phyloP scores from a whole-genome alignment of 2,329 filamentous ascomycete genomes.

The Didymosphaeria variabile region DNA sequence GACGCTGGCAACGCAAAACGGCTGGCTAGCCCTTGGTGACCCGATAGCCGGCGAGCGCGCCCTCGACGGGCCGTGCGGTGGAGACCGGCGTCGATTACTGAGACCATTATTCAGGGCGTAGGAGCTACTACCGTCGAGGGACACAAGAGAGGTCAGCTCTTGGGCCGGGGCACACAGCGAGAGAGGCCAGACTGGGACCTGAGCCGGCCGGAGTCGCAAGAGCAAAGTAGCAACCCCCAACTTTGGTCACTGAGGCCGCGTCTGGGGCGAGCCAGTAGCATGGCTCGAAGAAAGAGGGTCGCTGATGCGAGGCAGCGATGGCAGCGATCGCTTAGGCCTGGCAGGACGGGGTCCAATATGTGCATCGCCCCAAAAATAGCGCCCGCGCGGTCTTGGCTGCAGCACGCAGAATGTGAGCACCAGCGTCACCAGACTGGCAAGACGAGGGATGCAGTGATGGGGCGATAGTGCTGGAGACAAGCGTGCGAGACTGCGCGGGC shows the following conservation, averaged over 20 bases:
- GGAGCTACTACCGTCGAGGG: neutral
- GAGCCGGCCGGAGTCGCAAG: conserved; percentile 17
- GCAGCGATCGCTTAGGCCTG: conserved; percentile 30
- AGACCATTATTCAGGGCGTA: neutral
- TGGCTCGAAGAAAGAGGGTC: conserved; percentile 16
- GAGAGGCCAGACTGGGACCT: conserved; percentile 12
- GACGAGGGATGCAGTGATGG: conserved; percentile 15
- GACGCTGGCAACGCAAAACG: conserved; percentile 36
- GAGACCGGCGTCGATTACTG: conserved; percentile 28
- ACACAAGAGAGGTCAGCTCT: conserved; percentile 10
- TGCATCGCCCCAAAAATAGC: conserved; percentile 38
- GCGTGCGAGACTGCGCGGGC: neutral
- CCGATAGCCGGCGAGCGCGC: conserved; percentile 11
- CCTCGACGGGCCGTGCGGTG: conserved; percentile 38
- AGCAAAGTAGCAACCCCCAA: conserved; percentile 28
- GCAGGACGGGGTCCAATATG: conserved; percentile 33
- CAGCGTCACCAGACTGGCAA: conserved; percentile 18
- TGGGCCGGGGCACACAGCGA: neutral
- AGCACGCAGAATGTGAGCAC: conserved; percentile 1
- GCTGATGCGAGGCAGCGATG: conserved; percentile 35
- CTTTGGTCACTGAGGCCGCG: conserved; percentile 30
- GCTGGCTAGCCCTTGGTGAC: conserved; percentile 29
- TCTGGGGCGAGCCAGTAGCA: conserved; percentile 27
- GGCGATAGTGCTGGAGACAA: neutral
- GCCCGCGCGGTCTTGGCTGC: conserved; percentile 20